Base-by-base conservation (phyloP, 2,329 filamentous ascomycete genomes). In the Fusarium sp. region DNA sequence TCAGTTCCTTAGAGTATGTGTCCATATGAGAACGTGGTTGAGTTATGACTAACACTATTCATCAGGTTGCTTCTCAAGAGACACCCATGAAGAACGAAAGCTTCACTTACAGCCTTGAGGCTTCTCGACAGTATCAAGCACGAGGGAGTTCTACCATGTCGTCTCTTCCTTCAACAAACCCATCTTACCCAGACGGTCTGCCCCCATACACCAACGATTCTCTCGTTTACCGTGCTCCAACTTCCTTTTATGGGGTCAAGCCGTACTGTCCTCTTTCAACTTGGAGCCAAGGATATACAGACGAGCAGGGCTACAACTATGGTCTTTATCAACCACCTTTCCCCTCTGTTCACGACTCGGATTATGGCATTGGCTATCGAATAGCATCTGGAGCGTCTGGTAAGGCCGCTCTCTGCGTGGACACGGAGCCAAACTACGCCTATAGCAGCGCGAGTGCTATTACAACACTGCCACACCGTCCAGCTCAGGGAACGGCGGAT, bases 1-100 rank as follows among this genome's bases (percentile, higher is more conserved):
- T 76, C 87, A 90, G 58, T 97, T 97, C 75, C 82, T 96, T 67
- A 87, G 95, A 79, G 95, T 97, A 84, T 75, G 79, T 73, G 19
- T 39, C n/a, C 20, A 20, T 25, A n/a, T 33, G n/a, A 39, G 14
- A 13, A 22, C 22, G 55, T 41, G 41, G 35, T 19, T 33, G 27
- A 25, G 7, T 41, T 49, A n/a, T 33, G 33, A 45, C 62, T 57
- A 44, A 48, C 56, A 56, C 39, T 27, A 6, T 27, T 19, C 9
- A 45, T 37, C 35, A 78, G 77, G 77, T 79, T 15, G 73, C 75
- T 15, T 79, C 77, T 4, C 71, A 73, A 49, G 77, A 79, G 52
- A 69, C 77, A 7, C 60, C 68, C 30, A 62, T 68, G 58, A 77
- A 76, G 61, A 64, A 62, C 10, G 71, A 72, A 19, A 20, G 45